Conservation (phyloP, 805 yeast species). For the Saccharomycopsis sp. region DNA sequence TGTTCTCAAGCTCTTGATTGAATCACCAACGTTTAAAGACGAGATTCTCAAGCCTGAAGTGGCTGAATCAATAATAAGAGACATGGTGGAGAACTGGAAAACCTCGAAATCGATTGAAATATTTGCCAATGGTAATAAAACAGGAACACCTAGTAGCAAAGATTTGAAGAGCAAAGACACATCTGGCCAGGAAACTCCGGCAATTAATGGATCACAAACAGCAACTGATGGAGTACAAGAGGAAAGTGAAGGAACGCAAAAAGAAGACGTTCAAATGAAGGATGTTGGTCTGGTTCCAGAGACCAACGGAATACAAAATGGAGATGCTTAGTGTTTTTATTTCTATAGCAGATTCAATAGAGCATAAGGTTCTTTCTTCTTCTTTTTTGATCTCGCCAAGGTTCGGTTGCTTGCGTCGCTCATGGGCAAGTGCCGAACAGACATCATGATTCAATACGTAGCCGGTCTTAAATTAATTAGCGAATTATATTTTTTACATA, state of each 20-base stretch:
- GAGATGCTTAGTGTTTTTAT: neutral
- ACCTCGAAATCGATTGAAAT: conserved; percentile 15
- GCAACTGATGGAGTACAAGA: neutral
- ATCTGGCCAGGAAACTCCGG: too few species aligned
- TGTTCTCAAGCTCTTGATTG: conserved; percentile 45
- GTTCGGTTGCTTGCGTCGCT: too few species aligned
- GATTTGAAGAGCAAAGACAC: neutral
- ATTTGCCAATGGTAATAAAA: neutral
- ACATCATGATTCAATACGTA: too few species aligned
- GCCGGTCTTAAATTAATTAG: too few species aligned
- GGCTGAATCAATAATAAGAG: conserved; percentile 13
- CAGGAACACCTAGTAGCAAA: neutral
- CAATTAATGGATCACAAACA: neutral
- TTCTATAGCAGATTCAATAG: too few species aligned
- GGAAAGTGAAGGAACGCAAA: neutral
- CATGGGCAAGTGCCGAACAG: too few species aligned
- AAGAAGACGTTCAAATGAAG: neutral
- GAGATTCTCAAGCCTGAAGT: conserved; percentile 19
- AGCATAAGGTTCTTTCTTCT: too few species aligned
- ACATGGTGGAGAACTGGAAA: conserved; percentile 21
- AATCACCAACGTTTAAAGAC: conserved; percentile 10
- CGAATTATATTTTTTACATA: too few species aligned
- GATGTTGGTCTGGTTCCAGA: neutral
- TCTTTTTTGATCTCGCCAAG: too few species aligned
- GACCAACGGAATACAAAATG: neutral